Conservation (phyloP, 1,284 basidiomycete species). For the Sphaerobolus stellatus region DNA sequence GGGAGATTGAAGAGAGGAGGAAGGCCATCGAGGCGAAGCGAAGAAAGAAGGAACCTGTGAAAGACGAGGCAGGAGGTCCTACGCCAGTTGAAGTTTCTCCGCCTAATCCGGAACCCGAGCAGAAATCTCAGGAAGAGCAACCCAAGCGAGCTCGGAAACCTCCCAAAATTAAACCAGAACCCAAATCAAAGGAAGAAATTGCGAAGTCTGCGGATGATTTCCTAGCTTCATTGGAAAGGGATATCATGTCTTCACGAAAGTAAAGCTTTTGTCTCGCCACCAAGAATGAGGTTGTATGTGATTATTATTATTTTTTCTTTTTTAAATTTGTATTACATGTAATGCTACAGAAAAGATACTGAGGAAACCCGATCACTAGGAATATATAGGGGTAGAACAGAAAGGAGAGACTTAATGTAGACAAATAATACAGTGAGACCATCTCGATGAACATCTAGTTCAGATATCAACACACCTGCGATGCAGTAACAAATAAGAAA, state of each 20-base stretch:
- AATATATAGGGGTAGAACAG: too few species aligned
- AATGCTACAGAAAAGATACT: background rate
- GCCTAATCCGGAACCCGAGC: slow-evolving; percentile 21
- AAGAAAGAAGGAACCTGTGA: slow-evolving; percentile 46
- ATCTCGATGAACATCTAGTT: too few species aligned
- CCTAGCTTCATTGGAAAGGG: slow-evolving; percentile 57
- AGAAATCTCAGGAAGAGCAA: slow-evolving; percentile 54
- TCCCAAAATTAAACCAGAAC: slow-evolving; percentile 20
- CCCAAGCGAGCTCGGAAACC: slow-evolving; percentile 21
- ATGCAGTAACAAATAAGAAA: too few species aligned
- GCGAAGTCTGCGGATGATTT: slow-evolving; percentile 57
- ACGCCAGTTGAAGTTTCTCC: slow-evolving; percentile 10
- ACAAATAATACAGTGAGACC: too few species aligned
- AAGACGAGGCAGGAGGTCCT: background rate
- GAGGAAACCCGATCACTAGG: too few species aligned
- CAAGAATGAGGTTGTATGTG: background rate
- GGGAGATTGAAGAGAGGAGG: slow-evolving; percentile 75
- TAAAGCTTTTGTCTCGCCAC: background rate
- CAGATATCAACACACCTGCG: too few species aligned
- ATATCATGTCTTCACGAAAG: slow-evolving; percentile 29
- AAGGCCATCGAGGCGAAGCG: slow-evolving; percentile 79
- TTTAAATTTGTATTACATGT: background rate
- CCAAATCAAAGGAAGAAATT: slow-evolving; percentile 20
- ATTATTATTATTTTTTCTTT: background rate
- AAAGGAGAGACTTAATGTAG: too few species aligned